Evolutionary conservation across 371 early-diverging fungal species (phyloP).

Genomic region (Rhizopus stolonifer): DNA sequence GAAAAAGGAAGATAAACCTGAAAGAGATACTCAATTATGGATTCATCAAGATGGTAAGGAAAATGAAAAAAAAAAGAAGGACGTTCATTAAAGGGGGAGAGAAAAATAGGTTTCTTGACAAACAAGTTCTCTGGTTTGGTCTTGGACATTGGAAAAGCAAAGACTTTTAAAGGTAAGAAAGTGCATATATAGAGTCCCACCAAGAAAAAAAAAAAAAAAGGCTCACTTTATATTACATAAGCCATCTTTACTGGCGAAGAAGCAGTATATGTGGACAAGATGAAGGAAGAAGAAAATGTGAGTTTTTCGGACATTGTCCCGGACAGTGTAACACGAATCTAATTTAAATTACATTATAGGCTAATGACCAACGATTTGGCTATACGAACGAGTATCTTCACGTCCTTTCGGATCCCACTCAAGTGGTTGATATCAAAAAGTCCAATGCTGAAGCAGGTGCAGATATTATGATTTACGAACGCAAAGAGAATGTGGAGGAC

Average conservation of each 20-base stretch:
- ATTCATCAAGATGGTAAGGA: slow-evolving; percentile 39
- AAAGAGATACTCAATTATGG: slow-evolving; percentile 30
- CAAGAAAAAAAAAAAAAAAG: background rate
- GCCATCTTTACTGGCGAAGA: slow-evolving; percentile 43
- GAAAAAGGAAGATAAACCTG: slow-evolving; percentile 17
- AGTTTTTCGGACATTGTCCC: slow-evolving; percentile 17
- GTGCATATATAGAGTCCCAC: no score
- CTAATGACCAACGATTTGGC: slow-evolving; percentile 42
- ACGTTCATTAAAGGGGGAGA: no score
- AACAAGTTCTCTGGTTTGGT: slow-evolving; percentile 41
- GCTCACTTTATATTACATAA: slow-evolving; percentile 5
- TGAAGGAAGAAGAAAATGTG: slow-evolving; percentile 43
- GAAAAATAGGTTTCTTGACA: slow-evolving; percentile 46
- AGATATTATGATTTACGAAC: slow-evolving; percentile 37
- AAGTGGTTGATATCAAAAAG: slow-evolving; percentile 40
- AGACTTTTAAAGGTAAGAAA: slow-evolving; percentile 36
- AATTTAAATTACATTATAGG: slow-evolving; percentile 14
- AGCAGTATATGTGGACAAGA: slow-evolving; percentile 38
- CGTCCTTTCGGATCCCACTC: slow-evolving; percentile 20
- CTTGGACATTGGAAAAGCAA: slow-evolving; percentile 41
- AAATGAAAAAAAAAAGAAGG: no score
- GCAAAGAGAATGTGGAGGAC: slow-evolving; percentile 27
- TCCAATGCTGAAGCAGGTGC: slow-evolving; percentile 26
- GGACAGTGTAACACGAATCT: slow-evolving; percentile 19
- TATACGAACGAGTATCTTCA: slow-evolving; percentile 32